Percentiles rank a stretch among this genome's conserved stretches.
These are phyloP conservation scores for Primulina eburnea DNA, from an alignment of 257 asterid species.

Conservation along the genomic window DNA sequence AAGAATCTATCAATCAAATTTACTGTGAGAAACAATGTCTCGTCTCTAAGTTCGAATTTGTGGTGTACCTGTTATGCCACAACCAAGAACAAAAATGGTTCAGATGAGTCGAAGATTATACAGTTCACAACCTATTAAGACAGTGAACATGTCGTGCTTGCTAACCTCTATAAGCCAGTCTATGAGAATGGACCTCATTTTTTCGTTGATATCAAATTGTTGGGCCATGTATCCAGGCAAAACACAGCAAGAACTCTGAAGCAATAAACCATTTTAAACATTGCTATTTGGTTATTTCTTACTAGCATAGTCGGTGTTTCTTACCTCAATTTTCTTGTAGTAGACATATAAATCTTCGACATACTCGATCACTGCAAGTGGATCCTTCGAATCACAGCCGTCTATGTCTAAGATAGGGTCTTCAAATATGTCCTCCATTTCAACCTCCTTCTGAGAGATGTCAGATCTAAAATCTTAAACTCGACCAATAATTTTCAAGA, in stretches of 20 bases:
- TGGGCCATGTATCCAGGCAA: slow-evolving; percentile 76
- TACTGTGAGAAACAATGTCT: slow-evolving; percentile 74
- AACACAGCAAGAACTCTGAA: slow-evolving; percentile 71
- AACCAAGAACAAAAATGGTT: neutral
- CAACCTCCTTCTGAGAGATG: slow-evolving; percentile 56
- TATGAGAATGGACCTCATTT: slow-evolving; percentile 80
- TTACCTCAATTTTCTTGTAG: slow-evolving; percentile 83
- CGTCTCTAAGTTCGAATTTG: slow-evolving; percentile 86
- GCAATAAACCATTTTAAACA: neutral
- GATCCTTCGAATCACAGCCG: slow-evolving; percentile 55
- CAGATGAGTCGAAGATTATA: neutral
- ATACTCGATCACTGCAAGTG: slow-evolving; percentile 74
- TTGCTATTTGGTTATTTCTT: neutral
- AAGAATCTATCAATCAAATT: slow-evolving; percentile 80
- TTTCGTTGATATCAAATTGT: slow-evolving; percentile 78
- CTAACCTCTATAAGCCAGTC: slow-evolving; percentile 93
- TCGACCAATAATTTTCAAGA: neutral
- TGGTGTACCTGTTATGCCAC: slow-evolving; percentile 68
- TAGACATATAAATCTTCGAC: slow-evolving; percentile 66
- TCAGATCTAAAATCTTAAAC: neutral
- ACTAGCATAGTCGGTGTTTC: neutral
- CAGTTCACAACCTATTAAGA: neutral
- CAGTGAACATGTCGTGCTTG: neutral
- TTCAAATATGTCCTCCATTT: slow-evolving; percentile 87
- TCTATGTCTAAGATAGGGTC: slow-evolving; percentile 73